Base-by-base conservation (phyloP, 352 stramenopile species). In the Peronospora belbahrii region DNA sequence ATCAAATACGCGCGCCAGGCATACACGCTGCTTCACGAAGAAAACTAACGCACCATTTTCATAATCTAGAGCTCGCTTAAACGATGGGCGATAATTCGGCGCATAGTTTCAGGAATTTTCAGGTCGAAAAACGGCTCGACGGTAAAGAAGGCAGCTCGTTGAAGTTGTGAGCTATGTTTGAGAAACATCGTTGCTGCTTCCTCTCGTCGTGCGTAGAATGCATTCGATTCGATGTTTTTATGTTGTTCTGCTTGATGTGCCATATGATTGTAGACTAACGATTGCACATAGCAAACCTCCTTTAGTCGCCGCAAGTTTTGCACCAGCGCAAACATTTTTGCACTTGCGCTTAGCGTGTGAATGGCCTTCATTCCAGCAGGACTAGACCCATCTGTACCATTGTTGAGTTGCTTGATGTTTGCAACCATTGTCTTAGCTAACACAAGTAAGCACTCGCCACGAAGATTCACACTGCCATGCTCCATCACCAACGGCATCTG, bases 401-500 rank as follows among this genome's bases (percentile, higher is more conserved):
- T 41, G 15, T 63, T 56, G 15, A 28, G 42, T 36, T 43, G 47
- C 28, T 60, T 66, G 11, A 57, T 52, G 33, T 45, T 65, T 24
- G 65, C 64, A 18, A 88, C 42, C 30, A 56, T 59, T 4, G 55
- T 65, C 30, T 85, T 88, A 0, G 72, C 74, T 17, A 88, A 47
- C 23, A 86, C 24, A 0, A 88, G 51, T 22, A 83, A 53, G 4
- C 66, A 71, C 27, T 88, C 67, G 7, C 66, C 75, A 13, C 72
- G 73, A 9, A 87, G 14, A 43, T 73, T 42, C 23, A 85, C 53
- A 20, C 55, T 68, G 13, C 75, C 75, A 42, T 86, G 65, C 28
- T 89, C 75, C 50, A 80, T 74, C n/a, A 83, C 62, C 10, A 86
- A 22, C 10, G 69, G 46, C 73, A 87, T 86, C 34, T 87, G 69